phyloP scores from a whole-genome alignment of 176 grass and related monocot species.

The Avena atlantica region DNA sequence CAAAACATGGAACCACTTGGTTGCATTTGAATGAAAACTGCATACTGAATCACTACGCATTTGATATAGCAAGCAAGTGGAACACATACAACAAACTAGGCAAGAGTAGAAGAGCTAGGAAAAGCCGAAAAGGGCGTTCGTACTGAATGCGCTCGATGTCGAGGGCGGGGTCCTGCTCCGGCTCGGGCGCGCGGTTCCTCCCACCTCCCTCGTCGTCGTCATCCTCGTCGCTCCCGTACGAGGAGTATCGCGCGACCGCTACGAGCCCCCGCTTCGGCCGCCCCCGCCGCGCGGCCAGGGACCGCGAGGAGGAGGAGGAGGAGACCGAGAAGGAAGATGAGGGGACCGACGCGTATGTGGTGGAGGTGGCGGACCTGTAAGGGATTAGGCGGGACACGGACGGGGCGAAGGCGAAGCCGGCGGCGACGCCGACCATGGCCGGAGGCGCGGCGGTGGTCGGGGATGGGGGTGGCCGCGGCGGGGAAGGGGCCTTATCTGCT shows the following conservation, averaged over 20 bases:
- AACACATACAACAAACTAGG: not conserved
- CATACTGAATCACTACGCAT: not conserved
- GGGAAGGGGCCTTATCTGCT: slow-evolving; percentile 53
- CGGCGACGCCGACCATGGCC: slow-evolving; percentile 63
- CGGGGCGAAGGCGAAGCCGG: slow-evolving; percentile 45
- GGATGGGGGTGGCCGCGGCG: not conserved
- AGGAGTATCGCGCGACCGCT: slow-evolving; percentile 56
- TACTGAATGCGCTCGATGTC: slow-evolving; percentile 86
- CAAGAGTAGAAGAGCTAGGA: not conserved
- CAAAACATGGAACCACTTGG: not conserved
- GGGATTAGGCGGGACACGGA: not conserved
- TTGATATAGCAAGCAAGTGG: not conserved
- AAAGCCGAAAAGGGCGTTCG: not conserved
- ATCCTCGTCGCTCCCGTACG: slow-evolving; percentile 35
- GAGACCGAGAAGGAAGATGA: slow-evolving; percentile 25
- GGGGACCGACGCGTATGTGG: not conserved
- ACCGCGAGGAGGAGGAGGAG: slow-evolving; percentile 36
- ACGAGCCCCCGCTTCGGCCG: slow-evolving; percentile 31
- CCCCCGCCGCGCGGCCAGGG: slow-evolving; percentile 2
- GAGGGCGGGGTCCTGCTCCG: slow-evolving; percentile 71
- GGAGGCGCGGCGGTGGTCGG: slow-evolving; percentile 10
- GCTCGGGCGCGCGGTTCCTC: slow-evolving; percentile 53
- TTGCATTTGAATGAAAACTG: not conserved
- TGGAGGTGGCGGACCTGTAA: not conserved
- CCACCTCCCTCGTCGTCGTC: slow-evolving; percentile 42